phyloP scores from a whole-genome alignment of 257 asterid species.

The Solanum acaule region DNA sequence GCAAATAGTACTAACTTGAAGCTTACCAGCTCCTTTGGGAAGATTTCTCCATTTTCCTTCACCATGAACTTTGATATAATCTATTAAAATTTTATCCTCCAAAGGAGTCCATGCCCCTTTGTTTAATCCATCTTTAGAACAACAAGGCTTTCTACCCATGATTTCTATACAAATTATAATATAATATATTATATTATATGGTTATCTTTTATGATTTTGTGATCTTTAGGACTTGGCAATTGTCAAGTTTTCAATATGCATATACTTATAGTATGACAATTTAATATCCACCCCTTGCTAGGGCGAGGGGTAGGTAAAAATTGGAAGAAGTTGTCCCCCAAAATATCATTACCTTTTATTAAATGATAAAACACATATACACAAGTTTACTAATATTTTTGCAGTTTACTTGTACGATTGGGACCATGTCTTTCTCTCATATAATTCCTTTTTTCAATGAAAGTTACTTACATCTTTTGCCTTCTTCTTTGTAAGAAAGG shows the following conservation, averaged over 20 bases:
- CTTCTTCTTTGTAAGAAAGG: not conserved
- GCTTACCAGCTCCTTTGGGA: not conserved
- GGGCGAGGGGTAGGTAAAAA: not conserved
- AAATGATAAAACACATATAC: not conserved
- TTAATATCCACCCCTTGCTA: not conserved
- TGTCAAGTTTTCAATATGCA: not conserved
- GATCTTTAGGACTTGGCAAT: not conserved
- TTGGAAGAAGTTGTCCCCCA: not conserved
- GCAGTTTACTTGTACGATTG: not conserved
- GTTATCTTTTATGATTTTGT: not conserved
- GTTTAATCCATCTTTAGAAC: conserved; percentile 1
- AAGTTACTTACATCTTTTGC: not conserved
- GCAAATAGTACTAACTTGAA: not conserved
- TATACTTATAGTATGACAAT: not conserved
- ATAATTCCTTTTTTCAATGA: not conserved
- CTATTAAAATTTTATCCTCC: not conserved
- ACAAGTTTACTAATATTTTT: not conserved
- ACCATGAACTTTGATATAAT: not conserved
- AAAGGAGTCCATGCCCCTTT: not conserved
- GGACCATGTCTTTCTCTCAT: not conserved
- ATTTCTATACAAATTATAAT: not conserved
- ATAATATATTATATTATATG: not conserved
- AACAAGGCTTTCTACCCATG: conserved; percentile 1
- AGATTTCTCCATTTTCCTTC: conserved; percentile 2
- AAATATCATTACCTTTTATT: not conserved